A percentile compares a stretch with the other conserved stretches of the same genome.
Evolutionary conservation across 306 rosid species (phyloP).

Genomic region (Corylus avellana): DNA sequence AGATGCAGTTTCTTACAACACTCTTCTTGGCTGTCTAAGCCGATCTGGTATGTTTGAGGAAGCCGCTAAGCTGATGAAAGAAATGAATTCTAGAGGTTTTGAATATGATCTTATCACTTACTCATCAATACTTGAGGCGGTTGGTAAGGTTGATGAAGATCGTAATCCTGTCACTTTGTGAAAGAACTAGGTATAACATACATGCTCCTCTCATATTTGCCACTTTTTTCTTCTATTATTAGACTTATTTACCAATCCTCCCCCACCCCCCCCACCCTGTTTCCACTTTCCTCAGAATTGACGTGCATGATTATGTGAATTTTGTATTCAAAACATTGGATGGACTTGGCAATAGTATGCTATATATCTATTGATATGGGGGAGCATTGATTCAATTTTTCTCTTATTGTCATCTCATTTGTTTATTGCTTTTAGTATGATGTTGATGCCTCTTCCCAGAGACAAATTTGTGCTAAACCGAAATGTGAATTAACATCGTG

Average conservation of each 20-base stretch:
- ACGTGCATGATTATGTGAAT: background rate
- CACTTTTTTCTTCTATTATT: background rate
- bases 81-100: slow-evolving; percentile 76
- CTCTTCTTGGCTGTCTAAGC: slow-evolving; percentile 80
- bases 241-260: background rate
- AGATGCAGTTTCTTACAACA: slow-evolving; percentile 84
- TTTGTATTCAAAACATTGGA: background rate
- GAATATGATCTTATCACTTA: slow-evolving; percentile 75
- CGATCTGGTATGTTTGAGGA: slow-evolving; percentile 93
- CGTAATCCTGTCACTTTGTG: slow-evolving; percentile 4
- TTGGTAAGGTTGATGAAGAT: slow-evolving; percentile 83
- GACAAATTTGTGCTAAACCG: background rate
- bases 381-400: background rate
- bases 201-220: background rate
- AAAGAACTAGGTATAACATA: slow-evolving; percentile 22
- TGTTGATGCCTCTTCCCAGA: background rate
- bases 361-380: background rate
- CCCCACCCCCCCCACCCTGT: background rate
- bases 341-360: background rate
- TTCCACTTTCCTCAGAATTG: background rate
- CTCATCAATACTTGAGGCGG: slow-evolving; percentile 95
- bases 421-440: background rate
- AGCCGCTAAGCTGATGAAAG: slow-evolving; percentile 87
- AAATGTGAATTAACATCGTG: no score
- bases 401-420: background rate